Evolutionary conservation across 768 basidiomycete genomes (phyloP).

Genomic region (Panaeolus papilionaceus): DNA sequence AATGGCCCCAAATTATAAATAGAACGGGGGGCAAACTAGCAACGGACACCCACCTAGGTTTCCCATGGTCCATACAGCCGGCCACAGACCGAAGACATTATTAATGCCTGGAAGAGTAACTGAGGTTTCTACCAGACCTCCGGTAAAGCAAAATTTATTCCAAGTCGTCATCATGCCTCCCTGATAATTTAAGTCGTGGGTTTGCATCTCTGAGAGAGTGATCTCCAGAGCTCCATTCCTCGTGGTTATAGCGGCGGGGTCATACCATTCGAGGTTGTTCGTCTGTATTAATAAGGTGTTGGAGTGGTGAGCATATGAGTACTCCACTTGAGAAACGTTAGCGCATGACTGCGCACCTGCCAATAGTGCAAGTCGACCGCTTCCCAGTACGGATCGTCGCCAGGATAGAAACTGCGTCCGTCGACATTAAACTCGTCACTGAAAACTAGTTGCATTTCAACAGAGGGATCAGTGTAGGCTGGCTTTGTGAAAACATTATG

Average conservation of each 20-base stretch:
- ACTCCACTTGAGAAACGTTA: constrained; percentile 1
- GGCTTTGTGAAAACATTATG: constrained; percentile 55
- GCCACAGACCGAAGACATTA: constrained; percentile 76
- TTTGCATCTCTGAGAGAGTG: constrained; percentile 68
- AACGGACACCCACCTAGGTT: constrained; percentile 61
- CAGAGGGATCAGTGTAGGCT: constrained; percentile 58
- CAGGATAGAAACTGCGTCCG: constrained; percentile 83
- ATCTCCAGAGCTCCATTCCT: constrained; percentile 76
- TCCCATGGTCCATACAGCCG: constrained; percentile 82
- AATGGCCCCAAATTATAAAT: constrained; percentile 18
- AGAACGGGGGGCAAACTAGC: background rate
- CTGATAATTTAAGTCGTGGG: constrained; percentile 75
- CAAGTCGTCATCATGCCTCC: constrained; percentile 72
- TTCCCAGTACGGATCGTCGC: constrained; percentile 93
- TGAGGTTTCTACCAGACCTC: constrained; percentile 75
- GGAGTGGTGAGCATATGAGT: background rate
- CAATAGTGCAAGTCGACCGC: constrained; percentile 84
- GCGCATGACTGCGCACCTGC: constrained; percentile 44
- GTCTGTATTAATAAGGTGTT: constrained; percentile 44
- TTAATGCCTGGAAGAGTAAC: constrained; percentile 73
- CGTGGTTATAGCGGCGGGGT: constrained; percentile 80
- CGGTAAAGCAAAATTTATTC: constrained; percentile 97
- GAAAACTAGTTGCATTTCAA: constrained; percentile 74
- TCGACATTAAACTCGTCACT: constrained; percentile 89
- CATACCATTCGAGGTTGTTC: constrained; percentile 88